These are phyloP conservation scores for Arthrocladium fulminans DNA, from an alignment of 2,329 filamentous ascomycete genomes.

Conservation along the genomic window DNA sequence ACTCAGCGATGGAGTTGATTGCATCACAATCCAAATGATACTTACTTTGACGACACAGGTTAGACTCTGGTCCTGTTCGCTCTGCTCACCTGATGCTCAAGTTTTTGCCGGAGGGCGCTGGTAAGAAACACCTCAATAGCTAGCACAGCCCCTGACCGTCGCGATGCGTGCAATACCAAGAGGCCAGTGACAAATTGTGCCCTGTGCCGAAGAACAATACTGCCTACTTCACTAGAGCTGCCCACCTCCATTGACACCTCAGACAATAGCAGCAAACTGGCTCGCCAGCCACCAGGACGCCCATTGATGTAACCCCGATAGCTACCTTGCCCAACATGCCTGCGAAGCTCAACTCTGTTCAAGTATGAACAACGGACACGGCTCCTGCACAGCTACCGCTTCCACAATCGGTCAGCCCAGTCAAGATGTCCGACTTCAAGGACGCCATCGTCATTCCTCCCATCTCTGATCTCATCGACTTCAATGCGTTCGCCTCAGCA, in stretches of 20 bases:
- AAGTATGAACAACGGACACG: too few species aligned
- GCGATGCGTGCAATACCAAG: not conserved
- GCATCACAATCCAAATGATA: too few species aligned
- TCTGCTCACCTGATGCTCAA: too few species aligned
- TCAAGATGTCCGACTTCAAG: not conserved
- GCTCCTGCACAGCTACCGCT: not conserved
- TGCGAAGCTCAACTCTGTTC: too few species aligned
- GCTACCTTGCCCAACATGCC: too few species aligned
- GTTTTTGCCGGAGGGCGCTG: too few species aligned
- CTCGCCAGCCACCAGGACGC: not conserved
- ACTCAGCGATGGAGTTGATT: too few species aligned
- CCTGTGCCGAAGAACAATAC: not conserved
- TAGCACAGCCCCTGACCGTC: too few species aligned
- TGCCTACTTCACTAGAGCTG: not conserved
- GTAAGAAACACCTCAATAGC: too few species aligned
- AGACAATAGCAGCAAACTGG: not conserved
- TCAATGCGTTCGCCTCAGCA: constrained; percentile 2
- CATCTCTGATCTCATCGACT: not conserved
- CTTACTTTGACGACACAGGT: not conserved
- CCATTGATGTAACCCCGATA: too few species aligned
- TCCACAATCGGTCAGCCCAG: not conserved
- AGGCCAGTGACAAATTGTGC: not conserved
- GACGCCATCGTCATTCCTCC: not conserved
- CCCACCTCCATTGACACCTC: not conserved
- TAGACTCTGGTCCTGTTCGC: not conserved